Percentiles rank a stretch among this genome's conserved stretches.
phyloP scores from a whole-genome alignment of 2,329 filamentous ascomycete genomes.

The Trichoderma sp. region DNA sequence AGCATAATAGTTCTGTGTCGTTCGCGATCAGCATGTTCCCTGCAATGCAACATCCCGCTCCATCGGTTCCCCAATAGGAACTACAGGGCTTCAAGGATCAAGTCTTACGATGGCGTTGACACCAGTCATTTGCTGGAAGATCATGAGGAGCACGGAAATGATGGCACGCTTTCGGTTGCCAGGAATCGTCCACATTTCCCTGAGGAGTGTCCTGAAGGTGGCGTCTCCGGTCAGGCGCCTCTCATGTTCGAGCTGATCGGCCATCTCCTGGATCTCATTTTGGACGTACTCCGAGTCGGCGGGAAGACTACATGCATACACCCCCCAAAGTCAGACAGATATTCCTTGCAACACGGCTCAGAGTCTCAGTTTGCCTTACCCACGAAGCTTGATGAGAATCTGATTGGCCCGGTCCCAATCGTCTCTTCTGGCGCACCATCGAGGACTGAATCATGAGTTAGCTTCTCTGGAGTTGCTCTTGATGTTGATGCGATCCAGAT shows the following conservation, averaged over 20 bases:
- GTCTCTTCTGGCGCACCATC: conserved; percentile 68
- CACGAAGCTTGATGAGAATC: conserved; percentile 55
- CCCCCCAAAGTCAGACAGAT: neutral
- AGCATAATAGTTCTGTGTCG: conserved; percentile 61
- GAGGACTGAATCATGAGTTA: conserved; percentile 51
- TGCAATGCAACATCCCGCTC: neutral
- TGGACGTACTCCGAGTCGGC: conserved; percentile 56
- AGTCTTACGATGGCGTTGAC: conserved; percentile 50
- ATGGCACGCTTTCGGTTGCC: conserved; percentile 65
- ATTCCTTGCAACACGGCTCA: neutral
- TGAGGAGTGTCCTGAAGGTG: conserved; percentile 57
- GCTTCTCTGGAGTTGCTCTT: neutral
- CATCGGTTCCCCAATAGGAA: neutral
- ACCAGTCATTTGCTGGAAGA: conserved; percentile 76
- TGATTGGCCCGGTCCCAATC: conserved; percentile 64
- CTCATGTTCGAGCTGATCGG: conserved; percentile 63
- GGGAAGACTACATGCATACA: conserved; percentile 47
- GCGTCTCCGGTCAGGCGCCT: conserved; percentile 56
- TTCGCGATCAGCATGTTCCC: neutral
- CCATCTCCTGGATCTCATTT: conserved; percentile 62
- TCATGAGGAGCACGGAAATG: conserved; percentile 61
- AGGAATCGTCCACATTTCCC: conserved; percentile 63
- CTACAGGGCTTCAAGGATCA: conserved; percentile 35
- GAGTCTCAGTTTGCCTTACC: conserved; percentile 30
- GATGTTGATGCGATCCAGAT: neutral